A percentile compares a stretch with the other conserved stretches of the same genome.
Conservation (phyloP, 1,284 basidiomycete genomes). For the Ceratobasidium theobromae region DNA sequence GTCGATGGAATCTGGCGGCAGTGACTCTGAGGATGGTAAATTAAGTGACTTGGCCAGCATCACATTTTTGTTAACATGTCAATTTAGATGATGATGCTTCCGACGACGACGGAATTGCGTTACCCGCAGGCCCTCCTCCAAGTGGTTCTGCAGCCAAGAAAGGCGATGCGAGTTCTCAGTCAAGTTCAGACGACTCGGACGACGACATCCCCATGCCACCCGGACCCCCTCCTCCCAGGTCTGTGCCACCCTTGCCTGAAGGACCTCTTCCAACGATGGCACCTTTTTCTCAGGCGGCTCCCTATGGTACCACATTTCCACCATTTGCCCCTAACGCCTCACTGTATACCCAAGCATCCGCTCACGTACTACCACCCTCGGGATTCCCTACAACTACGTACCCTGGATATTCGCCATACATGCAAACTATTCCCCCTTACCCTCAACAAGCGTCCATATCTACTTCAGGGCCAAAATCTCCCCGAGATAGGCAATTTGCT, state of each 20-base stretch:
- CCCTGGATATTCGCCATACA: slow-evolving; percentile 32
- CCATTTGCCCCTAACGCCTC: slow-evolving; percentile 37
- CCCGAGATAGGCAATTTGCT: slow-evolving; percentile 31
- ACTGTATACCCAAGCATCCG: slow-evolving; percentile 3
- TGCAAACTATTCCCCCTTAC: slow-evolving; percentile 3
- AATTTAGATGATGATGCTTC: slow-evolving; percentile 45
- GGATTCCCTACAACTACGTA: slow-evolving; percentile 34
- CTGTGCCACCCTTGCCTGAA: slow-evolving; percentile 1
- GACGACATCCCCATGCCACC: slow-evolving; percentile 44
- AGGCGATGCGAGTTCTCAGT: slow-evolving; percentile 37
- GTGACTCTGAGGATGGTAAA: slow-evolving; percentile 31
- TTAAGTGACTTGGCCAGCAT: not conserved
- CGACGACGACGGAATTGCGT: slow-evolving; percentile 79
- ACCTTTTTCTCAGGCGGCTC: slow-evolving; percentile 37
- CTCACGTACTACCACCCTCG: slow-evolving; percentile 34
- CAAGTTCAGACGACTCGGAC: slow-evolving; percentile 45
- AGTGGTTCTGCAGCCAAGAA: slow-evolving; percentile 38
- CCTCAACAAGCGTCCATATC: slow-evolving; percentile 29
- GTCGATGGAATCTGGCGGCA: slow-evolving; percentile 13
- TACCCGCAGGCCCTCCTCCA: slow-evolving; percentile 83
- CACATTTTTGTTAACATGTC: not conserved
- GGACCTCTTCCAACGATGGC: slow-evolving; percentile 37
- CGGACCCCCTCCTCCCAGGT: slow-evolving; percentile 26
- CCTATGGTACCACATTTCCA: slow-evolving; percentile 34
- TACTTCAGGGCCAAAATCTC: slow-evolving; percentile 11